Evolutionary conservation across 2,329 filamentous ascomycete genomes (phyloP).

Genomic region (Phialemoniopsis sp.): DNA sequence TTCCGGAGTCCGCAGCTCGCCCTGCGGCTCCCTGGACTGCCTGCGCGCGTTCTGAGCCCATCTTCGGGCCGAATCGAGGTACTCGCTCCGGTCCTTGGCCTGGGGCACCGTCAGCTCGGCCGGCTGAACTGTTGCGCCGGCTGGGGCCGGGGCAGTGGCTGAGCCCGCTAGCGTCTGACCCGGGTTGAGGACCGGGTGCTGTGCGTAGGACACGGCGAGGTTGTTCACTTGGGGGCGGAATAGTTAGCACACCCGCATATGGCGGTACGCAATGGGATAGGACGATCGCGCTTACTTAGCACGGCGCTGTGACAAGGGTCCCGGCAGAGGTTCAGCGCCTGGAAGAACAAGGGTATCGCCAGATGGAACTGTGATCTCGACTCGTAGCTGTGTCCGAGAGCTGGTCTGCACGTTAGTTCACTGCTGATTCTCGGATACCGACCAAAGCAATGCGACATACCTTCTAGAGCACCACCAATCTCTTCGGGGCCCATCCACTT

Average conservation of each 20-base stretch:
- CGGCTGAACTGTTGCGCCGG: constrained; percentile 8
- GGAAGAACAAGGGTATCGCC: constrained; percentile 80
- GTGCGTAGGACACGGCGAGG: constrained; percentile 67
- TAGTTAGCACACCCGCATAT: no score
- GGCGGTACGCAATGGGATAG: constrained; percentile 11
- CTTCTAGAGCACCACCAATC: constrained; percentile 70
- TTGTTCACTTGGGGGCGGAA: constrained; percentile 62
- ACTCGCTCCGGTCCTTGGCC: constrained; percentile 51
- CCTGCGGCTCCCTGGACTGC: constrained; percentile 60
- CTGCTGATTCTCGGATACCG: not conserved
- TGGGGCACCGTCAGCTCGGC: constrained; percentile 10
- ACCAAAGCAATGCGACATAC: constrained; percentile 25
- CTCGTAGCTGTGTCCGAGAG: constrained; percentile 74
- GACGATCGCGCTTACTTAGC: constrained; percentile 54
- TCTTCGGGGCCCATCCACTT: constrained; percentile 68
- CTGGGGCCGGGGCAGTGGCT: not conserved
- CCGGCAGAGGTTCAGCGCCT: constrained; percentile 68
- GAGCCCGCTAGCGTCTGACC: constrained; percentile 22
- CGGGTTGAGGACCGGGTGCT: constrained; percentile 46
- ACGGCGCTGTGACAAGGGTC: constrained; percentile 73
- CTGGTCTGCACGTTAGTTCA: constrained; percentile 32
- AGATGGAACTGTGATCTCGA: constrained; percentile 72
- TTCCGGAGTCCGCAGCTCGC: constrained; percentile 66
- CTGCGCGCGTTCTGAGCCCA: constrained; percentile 78
- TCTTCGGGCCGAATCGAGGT: constrained; percentile 65